Evolutionary conservation across 352 stramenopile species (phyloP).

Genomic region (Globisporangium yorkense): DNA sequence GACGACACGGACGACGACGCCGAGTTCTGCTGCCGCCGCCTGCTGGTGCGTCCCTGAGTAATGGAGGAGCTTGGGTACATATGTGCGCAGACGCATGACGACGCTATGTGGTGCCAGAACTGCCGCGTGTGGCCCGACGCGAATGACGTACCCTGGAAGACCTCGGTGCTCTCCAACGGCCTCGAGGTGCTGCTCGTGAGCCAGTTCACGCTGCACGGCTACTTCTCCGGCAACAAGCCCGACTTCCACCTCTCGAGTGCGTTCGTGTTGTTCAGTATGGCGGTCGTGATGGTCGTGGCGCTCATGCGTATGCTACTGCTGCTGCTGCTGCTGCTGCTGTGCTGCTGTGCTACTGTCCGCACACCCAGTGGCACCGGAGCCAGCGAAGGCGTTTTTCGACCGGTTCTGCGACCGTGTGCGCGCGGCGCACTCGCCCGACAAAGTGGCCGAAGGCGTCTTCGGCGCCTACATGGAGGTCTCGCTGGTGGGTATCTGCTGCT

Average conservation of each 20-base stretch:
- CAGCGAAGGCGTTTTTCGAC: constrained; percentile 74
- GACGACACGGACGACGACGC: constrained; percentile 80
- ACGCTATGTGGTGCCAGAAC: constrained; percentile 31
- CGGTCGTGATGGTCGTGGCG: neutral
- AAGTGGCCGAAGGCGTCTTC: constrained; percentile 77
- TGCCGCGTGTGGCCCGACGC: constrained; percentile 72
- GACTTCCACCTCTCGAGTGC: constrained; percentile 84
- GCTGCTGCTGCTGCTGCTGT: neutral
- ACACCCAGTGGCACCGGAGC: constrained; percentile 45
- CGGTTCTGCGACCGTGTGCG: constrained; percentile 66
- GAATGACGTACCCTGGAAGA: constrained; percentile 50
- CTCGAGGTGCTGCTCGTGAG: constrained; percentile 83
- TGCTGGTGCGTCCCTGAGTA: constrained; percentile 37
- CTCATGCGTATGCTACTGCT: neutral
- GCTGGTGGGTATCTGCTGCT: constrained; percentile 28
- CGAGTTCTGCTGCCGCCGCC: constrained; percentile 71
- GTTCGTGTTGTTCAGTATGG: neutral
- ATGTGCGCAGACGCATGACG: neutral
- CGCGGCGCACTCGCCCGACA: constrained; percentile 44
- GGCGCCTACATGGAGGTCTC: constrained; percentile 84
- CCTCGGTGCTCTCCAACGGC: constrained; percentile 52
- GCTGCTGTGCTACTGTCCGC: neutral
- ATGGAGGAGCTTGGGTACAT: neutral
- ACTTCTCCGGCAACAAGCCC: constrained; percentile 80
- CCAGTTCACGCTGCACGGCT: constrained; percentile 83